Evolutionary conservation across 805 yeast genomes (phyloP).

Genomic region (Sungouiozyma ichnusensis): DNA sequence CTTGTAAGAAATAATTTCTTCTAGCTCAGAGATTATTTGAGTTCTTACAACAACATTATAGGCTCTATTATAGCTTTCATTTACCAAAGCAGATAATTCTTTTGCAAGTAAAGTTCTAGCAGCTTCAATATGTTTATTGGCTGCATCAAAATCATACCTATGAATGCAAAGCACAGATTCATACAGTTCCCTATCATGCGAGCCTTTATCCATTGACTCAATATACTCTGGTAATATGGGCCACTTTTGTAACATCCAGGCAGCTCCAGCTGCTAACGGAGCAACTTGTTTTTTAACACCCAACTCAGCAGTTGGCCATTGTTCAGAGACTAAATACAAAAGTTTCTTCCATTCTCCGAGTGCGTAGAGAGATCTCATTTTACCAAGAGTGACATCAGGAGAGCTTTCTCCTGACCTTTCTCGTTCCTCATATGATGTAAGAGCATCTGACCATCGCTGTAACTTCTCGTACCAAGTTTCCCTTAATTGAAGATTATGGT

Average conservation of each 20-base stretch:
- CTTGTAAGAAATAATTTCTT: constrained; percentile 87
- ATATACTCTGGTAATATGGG: constrained; percentile 89
- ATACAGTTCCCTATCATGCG: constrained; percentile 92
- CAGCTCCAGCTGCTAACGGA: constrained; percentile 96
- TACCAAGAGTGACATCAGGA: constrained; percentile 89
- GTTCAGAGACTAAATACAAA: constrained; percentile 71
- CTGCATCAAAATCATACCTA: constrained; percentile 74
- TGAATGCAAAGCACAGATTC: constrained; percentile 83
- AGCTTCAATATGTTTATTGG: constrained; percentile 61
- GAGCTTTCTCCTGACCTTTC: constrained; percentile 47
- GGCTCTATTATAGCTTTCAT: constrained; percentile 94
- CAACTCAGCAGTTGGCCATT: constrained; percentile 67
- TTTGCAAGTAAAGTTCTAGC: constrained; percentile 88
- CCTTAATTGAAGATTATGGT: constrained; percentile 80
- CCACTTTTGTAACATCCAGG: constrained; percentile 98
- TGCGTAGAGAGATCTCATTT: constrained; percentile 95
- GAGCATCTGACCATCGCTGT: constrained; percentile 97
- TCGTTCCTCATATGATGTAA: constrained; percentile 77
- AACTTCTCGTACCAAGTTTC: constrained; percentile 97
- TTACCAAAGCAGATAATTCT: constrained; percentile 86
- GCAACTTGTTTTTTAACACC: constrained; percentile 80
- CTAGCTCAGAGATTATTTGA: constrained; percentile 93
- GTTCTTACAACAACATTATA: constrained; percentile 94
- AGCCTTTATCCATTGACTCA: constrained; percentile 77
- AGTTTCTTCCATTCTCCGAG: constrained; percentile 97